Evolutionary conservation across 768 basidiomycete species (phyloP).

Genomic region (Terana coerulea): DNA sequence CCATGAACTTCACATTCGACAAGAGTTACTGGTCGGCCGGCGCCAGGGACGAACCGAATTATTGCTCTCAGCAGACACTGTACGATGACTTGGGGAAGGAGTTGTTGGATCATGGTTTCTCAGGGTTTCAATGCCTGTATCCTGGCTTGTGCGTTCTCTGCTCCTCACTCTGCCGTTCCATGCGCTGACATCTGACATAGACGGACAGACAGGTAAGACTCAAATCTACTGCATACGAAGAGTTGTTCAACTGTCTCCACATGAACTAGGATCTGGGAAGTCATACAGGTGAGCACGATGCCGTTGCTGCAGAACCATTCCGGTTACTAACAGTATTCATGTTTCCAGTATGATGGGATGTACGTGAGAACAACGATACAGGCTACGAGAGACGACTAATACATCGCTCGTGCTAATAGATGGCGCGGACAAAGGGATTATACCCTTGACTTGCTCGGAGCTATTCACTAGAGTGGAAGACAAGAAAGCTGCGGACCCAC

Average conservation of each 20-base stretch:
- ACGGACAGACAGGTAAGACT: conserved; percentile 82
- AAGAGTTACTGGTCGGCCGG: conserved; percentile 98
- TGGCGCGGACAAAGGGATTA: conserved; percentile 95
- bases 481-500: conserved; percentile 59
- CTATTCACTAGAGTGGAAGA: conserved; percentile 79
- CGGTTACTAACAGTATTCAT: no score
- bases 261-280: conserved; percentile 73
- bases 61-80: conserved; percentile 92
- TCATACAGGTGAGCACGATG: conserved; percentile 78
- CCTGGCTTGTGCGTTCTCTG: conserved; percentile 81
- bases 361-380: conserved; percentile 38
- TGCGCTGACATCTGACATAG: conserved; percentile 26
- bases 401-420: conserved; percentile 50
- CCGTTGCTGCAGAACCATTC: no score
- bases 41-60: conserved; percentile 80
- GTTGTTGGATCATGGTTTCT: conserved; percentile 90
- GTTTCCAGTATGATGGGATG: conserved; percentile 87
- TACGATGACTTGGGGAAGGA: conserved; percentile 95
- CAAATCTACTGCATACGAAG: neutral
- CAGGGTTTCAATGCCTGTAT: conserved; percentile 97
- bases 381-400: no score
- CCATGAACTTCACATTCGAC: conserved; percentile 91
- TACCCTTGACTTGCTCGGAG: conserved; percentile 92
- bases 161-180: neutral
- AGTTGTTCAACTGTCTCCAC: neutral